Evolutionary conservation across 176 grass and related monocot genomes (phyloP).

Genomic region (Carex kokanica): DNA sequence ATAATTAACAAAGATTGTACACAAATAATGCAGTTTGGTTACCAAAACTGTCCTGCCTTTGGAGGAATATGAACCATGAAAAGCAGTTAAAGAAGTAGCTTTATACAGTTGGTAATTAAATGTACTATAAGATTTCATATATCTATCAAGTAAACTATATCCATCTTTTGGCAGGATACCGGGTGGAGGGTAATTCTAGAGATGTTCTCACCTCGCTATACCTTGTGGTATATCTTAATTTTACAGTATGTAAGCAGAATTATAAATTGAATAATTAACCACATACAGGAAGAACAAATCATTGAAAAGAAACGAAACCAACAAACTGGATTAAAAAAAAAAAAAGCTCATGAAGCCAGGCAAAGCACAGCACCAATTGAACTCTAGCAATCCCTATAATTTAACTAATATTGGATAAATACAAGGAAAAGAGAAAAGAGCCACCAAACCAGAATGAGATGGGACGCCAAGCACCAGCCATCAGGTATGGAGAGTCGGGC

Average conservation of each 20-base stretch:
- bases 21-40: neutral
- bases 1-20: neutral
- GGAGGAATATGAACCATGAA: too few relatives aligned
- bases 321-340: too few relatives aligned
- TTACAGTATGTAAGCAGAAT: neutral
- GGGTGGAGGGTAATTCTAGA: neutral
- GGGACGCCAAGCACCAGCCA: neutral
- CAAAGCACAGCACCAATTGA: neutral
- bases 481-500: neutral
- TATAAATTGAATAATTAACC: neutral
- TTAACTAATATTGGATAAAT: too few relatives aligned
- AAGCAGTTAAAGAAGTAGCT: too few relatives aligned
- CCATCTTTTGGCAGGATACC: neutral
- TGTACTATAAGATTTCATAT: constrained; percentile 32
- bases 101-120: too few relatives aligned
- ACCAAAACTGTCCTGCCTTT: neutral
- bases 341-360: neutral
- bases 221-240: neutral
- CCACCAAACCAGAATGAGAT: neutral
- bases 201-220: neutral
- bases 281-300: neutral
- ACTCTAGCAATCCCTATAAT: neutral
- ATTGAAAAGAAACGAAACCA: too few relatives aligned
- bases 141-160: neutral
- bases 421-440: neutral